phyloP scores from a whole-genome alignment of 495 filamentous ascomycete species.

The Penicillium taxi region DNA sequence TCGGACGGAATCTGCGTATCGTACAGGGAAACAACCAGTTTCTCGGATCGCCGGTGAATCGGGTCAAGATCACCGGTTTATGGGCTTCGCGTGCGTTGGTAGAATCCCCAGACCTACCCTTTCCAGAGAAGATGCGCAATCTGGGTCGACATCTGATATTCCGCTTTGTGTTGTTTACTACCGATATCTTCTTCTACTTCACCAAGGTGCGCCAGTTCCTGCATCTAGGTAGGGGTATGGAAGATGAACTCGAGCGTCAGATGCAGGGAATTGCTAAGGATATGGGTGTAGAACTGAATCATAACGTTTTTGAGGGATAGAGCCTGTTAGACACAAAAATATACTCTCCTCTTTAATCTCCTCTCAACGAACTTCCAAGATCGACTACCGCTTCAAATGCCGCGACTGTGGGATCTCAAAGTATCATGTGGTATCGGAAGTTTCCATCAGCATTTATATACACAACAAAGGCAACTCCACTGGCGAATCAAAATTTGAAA shows the following conservation, averaged over 20 bases:
- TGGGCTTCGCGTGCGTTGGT: slow-evolving; percentile 80
- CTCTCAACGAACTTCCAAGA: too few relatives aligned
- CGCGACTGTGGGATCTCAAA: too few relatives aligned
- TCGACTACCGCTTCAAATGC: too few relatives aligned
- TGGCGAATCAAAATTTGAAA: too few relatives aligned
- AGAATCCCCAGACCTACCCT: slow-evolving; percentile 55
- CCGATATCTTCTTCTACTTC: slow-evolving; percentile 77
- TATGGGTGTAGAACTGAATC: slow-evolving; percentile 83
- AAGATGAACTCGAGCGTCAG: slow-evolving; percentile 81
- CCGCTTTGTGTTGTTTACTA: slow-evolving; percentile 64
- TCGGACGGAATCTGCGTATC: slow-evolving; percentile 90
- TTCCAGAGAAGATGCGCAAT: slow-evolving; percentile 48
- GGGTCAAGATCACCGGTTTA: slow-evolving; percentile 85
- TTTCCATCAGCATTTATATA: too few relatives aligned
- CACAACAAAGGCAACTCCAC: too few relatives aligned
- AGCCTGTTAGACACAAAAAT: too few relatives aligned
- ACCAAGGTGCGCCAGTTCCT: slow-evolving; percentile 67
- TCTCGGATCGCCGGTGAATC: slow-evolving; percentile 86
- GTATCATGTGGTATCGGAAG: too few relatives aligned
- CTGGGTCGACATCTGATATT: slow-evolving; percentile 69
- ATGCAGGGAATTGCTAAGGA: slow-evolving; percentile 84
- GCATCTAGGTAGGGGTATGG: slow-evolving; percentile 74
- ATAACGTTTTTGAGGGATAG: slow-evolving; percentile 79
- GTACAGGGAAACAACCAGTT: slow-evolving; percentile 78
- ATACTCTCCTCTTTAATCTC: too few relatives aligned